These are phyloP conservation scores for Kitagawia praeruptora DNA, from an alignment of 129 eudicot species.

Conservation along the genomic window DNA sequence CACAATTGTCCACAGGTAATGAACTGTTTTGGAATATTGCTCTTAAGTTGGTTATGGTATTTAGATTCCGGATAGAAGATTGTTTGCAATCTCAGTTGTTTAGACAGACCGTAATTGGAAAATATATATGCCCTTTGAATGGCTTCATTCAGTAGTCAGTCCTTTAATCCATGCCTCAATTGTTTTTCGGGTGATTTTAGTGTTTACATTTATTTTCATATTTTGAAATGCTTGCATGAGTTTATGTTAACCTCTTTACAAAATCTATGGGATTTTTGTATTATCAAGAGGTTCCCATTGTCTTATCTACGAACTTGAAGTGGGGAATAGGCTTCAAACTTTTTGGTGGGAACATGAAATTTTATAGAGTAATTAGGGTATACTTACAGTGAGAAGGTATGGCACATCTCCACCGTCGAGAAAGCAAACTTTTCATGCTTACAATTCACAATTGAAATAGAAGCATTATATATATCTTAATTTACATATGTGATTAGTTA, in stretches of 20 bases:
- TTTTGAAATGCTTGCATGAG: not conserved
- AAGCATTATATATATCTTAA: not conserved
- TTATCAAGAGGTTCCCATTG: not conserved
- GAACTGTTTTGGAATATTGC: not conserved
- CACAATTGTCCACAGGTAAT: constrained; percentile 53
- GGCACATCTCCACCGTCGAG: not conserved
- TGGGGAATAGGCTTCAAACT: not conserved
- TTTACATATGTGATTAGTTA: not conserved
- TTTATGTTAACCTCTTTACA: not conserved
- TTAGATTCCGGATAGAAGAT: not conserved
- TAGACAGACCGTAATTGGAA: not conserved
- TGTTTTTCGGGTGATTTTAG: not conserved
- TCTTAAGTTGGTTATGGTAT: not conserved
- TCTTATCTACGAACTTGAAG: constrained; percentile 8
- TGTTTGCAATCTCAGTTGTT: not conserved
- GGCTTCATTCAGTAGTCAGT: not conserved
- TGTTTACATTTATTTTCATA: not conserved
- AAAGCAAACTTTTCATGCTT: not conserved
- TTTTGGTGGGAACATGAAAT: not conserved
- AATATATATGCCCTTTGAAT: not conserved
- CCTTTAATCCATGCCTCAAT: not conserved
- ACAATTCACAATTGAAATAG: not conserved
- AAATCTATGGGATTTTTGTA: not conserved
- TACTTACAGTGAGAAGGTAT: not conserved
- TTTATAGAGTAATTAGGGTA: not conserved